phyloP scores from a whole-genome alignment of 108 stramenopile genomes.

The Asterionellopsis glacialis region DNA sequence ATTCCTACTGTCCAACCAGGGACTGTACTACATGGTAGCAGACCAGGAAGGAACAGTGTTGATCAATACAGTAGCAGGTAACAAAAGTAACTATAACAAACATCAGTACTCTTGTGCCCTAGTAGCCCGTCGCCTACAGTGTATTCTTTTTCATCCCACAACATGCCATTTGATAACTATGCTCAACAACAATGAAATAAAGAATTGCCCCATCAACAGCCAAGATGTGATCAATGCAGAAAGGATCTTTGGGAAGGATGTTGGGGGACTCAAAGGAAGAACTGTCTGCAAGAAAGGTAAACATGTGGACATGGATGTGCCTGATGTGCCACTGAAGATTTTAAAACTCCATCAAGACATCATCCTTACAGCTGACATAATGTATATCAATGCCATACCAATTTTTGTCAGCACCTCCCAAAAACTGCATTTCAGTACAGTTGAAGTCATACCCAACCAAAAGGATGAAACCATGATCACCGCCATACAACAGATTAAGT shows the following conservation, averaged over 20 bases:
- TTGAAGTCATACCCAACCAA: conserved; percentile 4
- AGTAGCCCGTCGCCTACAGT: conserved; percentile 6
- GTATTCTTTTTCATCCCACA: conserved; percentile 7
- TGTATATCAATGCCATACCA: conserved; percentile 31
- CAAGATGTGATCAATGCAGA: background rate
- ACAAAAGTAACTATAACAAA: conserved; percentile 4
- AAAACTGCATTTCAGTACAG: conserved; percentile 26
- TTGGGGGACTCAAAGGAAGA: conserved; percentile 6
- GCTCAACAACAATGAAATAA: conserved; percentile 25
- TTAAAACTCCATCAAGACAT: conserved; percentile 11
- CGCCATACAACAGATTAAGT: conserved; percentile 1
- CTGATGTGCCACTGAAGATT: conserved; percentile 19
- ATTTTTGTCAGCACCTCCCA: conserved; percentile 28
- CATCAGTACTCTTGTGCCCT: conserved; percentile 8
- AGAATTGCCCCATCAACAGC: conserved; percentile 21
- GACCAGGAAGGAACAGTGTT: background rate
- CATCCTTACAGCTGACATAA: no score
- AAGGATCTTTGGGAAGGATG: background rate
- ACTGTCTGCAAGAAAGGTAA: background rate
- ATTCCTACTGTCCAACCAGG: background rate
- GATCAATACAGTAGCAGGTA: conserved; percentile 10
- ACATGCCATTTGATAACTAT: conserved; percentile 2
- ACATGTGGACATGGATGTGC: background rate
- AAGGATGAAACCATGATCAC: background rate
- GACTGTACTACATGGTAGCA: background rate